These are phyloP conservation scores for Emergomyces orientalis DNA, from an alignment of 2,329 filamentous ascomycete genomes.

Conservation along the genomic window DNA sequence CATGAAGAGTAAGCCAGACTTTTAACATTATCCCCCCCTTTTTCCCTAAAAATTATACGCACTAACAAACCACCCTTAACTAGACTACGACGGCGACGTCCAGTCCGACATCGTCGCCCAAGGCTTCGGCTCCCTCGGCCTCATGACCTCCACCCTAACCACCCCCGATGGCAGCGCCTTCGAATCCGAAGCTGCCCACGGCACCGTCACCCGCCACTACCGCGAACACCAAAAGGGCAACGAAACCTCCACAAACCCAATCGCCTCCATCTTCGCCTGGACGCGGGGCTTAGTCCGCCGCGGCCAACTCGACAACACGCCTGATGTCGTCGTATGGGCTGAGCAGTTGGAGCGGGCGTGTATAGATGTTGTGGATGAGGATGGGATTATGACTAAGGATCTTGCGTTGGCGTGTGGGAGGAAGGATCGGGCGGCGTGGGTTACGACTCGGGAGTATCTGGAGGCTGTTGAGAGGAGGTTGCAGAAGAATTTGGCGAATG, in stretches of 20 bases:
- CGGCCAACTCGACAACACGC: slow-evolving; percentile 85
- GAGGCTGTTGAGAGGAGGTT: slow-evolving; percentile 84
- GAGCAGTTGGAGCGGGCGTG: slow-evolving; percentile 88
- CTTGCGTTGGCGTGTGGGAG: slow-evolving; percentile 89
- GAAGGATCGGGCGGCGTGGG: slow-evolving; percentile 73
- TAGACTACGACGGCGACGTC: slow-evolving; percentile 94
- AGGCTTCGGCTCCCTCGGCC: slow-evolving; percentile 92
- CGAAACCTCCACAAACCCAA: slow-evolving; percentile 96
- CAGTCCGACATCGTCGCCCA: slow-evolving; percentile 98
- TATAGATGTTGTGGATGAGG: slow-evolving; percentile 83
- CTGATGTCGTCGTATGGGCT: slow-evolving; percentile 82
- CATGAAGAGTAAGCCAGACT: slow-evolving; percentile 73
- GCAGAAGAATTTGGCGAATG: slow-evolving; percentile 56
- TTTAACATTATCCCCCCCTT: no score
- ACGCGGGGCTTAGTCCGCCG: slow-evolving; percentile 89
- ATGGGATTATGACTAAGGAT: slow-evolving; percentile 99
- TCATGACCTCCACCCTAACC: slow-evolving; percentile 97
- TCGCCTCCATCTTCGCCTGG: slow-evolving; percentile 98
- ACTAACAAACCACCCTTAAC: slow-evolving; percentile 16
- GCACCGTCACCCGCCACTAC: slow-evolving; percentile 96
- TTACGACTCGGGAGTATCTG: slow-evolving; percentile 86
- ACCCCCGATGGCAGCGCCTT: slow-evolving; percentile 95
- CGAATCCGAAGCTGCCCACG: slow-evolving; percentile 95
- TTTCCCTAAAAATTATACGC: not conserved
- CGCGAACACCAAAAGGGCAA: slow-evolving; percentile 97